A percentile compares a stretch with the other conserved stretches of the same genome.
These are phyloP conservation scores for Melaleuca alternifolia DNA, from an alignment of 345 rosid species.

Conservation along the genomic window DNA sequence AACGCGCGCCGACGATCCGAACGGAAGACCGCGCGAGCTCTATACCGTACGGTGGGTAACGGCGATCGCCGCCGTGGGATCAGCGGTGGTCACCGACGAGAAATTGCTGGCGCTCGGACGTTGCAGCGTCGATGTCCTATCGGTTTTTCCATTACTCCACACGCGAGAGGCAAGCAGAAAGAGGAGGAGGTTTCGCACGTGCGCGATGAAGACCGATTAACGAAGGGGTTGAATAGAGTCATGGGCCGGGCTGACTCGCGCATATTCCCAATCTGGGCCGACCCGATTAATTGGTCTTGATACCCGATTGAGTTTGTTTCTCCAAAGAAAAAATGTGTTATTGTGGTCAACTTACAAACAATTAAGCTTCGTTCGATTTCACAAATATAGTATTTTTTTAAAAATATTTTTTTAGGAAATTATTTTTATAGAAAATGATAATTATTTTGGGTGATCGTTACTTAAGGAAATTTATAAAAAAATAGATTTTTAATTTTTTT, in stretches of 20 bases:
- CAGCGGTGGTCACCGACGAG: not conserved
- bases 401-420: too few relatives aligned
- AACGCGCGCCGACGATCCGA: not conserved
- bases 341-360: not conserved
- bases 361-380: too few relatives aligned
- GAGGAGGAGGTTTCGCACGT: not conserved
- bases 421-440: too few relatives aligned
- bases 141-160: not conserved
- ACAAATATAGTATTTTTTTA: too few relatives aligned
- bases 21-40: not conserved
- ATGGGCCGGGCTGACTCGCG: not conserved
- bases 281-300: not conserved
- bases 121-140: not conserved
- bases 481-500: too few relatives aligned
- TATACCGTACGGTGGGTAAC: not conserved
- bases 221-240: fast-evolving
- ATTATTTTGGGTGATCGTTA: too few relatives aligned
- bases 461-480: too few relatives aligned
- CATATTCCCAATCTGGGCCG: not conserved
- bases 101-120: not conserved
- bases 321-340: not conserved
- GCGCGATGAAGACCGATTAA: not conserved
- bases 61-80: not conserved
- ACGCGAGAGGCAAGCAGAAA: not conserved
- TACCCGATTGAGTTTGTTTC: not conserved